A percentile compares a stretch with the other conserved stretches of the same genome.
Evolutionary conservation across 1,139 yeast species (phyloP).

Genomic region (Kodamaea alishanica): DNA sequence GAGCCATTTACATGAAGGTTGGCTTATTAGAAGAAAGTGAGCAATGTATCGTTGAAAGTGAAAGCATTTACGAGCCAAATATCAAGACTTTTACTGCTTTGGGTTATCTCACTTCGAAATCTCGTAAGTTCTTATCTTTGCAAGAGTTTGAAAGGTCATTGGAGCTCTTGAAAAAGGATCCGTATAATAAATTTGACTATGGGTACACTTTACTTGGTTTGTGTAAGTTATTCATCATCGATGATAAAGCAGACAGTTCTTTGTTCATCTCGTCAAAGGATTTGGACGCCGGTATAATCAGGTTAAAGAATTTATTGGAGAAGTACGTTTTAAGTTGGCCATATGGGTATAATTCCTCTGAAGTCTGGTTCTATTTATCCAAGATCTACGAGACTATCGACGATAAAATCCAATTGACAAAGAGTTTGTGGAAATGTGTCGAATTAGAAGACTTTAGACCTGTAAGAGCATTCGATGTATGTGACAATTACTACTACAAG

Average conservation of each 20-base stretch:
- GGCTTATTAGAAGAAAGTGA: constrained; percentile 60
- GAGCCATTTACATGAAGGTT: constrained; percentile 59
- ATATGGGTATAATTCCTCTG: constrained; percentile 57
- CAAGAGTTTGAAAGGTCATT: constrained; percentile 69
- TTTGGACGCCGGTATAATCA: constrained; percentile 58
- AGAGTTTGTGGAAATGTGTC: constrained; percentile 63
- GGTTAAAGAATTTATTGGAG: constrained; percentile 63
- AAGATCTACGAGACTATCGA: constrained; percentile 60
- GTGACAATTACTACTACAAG: constrained; percentile 18
- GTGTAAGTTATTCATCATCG: constrained; percentile 51
- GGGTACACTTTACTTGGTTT: constrained; percentile 65
- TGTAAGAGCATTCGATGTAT: constrained; percentile 44
- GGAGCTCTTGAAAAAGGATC: constrained; percentile 29
- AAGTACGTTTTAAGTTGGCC: constrained; percentile 43
- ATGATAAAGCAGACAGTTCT: constrained; percentile 32
- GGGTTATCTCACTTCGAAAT: constrained; percentile 46
- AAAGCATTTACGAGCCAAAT: constrained; percentile 46
- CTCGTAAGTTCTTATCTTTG: constrained; percentile 48
- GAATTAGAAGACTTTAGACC: constrained; percentile 67
- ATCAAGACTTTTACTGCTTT: constrained; percentile 52
- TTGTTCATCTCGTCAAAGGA: constrained; percentile 49
- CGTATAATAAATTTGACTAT: constrained; percentile 36
- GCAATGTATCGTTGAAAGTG: constrained; percentile 74
- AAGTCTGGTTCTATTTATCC: constrained; percentile 72
- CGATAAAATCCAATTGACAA: constrained; percentile 50